Percentiles rank a stretch among this genome's conserved stretches.
Conservation (phyloP, 768 basidiomycete species). For the Tulasnella calospora region DNA sequence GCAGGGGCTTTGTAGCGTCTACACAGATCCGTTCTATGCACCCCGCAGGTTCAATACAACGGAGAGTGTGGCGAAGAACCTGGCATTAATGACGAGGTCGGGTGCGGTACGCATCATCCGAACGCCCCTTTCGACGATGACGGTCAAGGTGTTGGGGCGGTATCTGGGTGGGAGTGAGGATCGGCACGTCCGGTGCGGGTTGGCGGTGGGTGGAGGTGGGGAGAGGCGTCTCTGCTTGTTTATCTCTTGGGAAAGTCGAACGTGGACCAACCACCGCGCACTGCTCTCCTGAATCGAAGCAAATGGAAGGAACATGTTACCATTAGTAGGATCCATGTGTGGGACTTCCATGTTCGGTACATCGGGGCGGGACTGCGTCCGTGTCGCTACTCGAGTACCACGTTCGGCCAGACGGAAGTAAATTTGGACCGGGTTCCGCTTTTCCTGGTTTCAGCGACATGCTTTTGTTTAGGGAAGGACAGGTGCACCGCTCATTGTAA, state of each 20-base stretch:
- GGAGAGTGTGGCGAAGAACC: constrained; percentile 7
- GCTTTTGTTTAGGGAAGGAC: not conserved
- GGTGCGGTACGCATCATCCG: constrained; percentile 2
- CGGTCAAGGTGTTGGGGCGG: not conserved
- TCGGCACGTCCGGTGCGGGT: not conserved
- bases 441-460: not conserved
- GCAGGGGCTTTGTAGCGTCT: not conserved
- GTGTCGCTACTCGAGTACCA: not conserved
- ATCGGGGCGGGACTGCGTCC: not conserved
- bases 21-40: not conserved
- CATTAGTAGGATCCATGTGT: not conserved
- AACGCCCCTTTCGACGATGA: not conserved
- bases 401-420: constrained; percentile 2
- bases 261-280: not conserved
- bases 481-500: not conserved
- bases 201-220: not conserved
- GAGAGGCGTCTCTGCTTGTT: not conserved
- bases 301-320: not conserved
- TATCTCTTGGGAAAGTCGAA: constrained; percentile 6
- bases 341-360: constrained; percentile 7
- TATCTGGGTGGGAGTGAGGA: constrained; percentile 2
- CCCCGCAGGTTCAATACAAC: constrained; percentile 1
- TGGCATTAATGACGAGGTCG: not conserved
- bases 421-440: not conserved
- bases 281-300: not conserved